These are phyloP conservation scores for Rhizopus microsporus DNA, from an alignment of 371 early-diverging fungal genomes.

Conservation along the genomic window DNA sequence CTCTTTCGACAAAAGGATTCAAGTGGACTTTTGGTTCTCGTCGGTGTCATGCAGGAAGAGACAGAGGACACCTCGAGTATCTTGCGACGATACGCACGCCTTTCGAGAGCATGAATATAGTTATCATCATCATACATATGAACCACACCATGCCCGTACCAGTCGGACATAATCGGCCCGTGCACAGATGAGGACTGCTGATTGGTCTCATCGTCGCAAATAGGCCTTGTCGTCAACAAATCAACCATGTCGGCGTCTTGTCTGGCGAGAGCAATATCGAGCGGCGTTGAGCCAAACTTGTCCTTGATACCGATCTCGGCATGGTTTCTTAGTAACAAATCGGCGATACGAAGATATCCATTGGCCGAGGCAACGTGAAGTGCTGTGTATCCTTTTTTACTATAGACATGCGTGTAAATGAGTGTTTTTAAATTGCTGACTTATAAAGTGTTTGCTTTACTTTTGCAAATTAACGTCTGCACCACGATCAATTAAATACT, in stretches of 20 bases:
- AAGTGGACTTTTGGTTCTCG: too few relatives aligned
- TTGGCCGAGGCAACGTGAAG: conserved; percentile 79
- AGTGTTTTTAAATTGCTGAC: background rate
- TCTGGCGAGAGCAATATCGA: conserved; percentile 59
- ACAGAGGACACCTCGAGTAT: too few relatives aligned
- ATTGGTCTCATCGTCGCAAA: too few relatives aligned
- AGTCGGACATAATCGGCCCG: conserved; percentile 9
- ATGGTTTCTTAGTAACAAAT: conserved; percentile 61
- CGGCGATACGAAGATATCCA: conserved; percentile 59
- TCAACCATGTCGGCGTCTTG: conserved; percentile 54
- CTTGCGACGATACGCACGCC: conserved; percentile 24
- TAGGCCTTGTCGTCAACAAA: conserved; percentile 27
- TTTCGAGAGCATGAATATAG: conserved; percentile 42
- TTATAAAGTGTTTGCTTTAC: conserved; percentile 17
- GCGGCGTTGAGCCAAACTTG: conserved; percentile 64
- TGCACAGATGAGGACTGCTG: too few relatives aligned
- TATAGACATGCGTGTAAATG: background rate
- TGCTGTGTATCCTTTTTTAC: conserved; percentile 64
- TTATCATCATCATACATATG: conserved; percentile 30
- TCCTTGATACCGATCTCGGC: conserved; percentile 62
- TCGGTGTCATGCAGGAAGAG: too few relatives aligned
- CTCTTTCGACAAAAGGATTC: too few relatives aligned
- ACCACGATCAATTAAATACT: conserved; percentile 72
- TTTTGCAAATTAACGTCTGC: conserved; percentile 72
- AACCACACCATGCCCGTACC: conserved; percentile 27